phyloP scores from a whole-genome alignment of 495 filamentous ascomycete genomes.

The Tuber borchii region DNA sequence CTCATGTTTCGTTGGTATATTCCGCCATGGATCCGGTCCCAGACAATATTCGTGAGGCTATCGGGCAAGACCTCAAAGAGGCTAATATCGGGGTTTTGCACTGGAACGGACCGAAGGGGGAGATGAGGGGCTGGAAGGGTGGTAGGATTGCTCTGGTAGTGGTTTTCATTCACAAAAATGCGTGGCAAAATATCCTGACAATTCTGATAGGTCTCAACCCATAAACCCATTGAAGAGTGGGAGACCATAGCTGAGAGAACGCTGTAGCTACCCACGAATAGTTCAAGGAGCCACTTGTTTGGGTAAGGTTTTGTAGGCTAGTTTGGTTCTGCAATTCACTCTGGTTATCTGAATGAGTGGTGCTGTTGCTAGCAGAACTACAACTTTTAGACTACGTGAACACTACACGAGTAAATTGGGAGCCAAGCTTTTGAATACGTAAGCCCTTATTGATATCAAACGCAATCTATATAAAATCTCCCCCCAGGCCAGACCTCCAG shows the following conservation, averaged over 20 bases:
- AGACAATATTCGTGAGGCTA: constrained; percentile 11
- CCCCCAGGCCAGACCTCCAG: neutral
- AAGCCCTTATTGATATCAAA: neutral
- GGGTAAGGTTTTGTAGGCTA: neutral
- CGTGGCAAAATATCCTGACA: neutral
- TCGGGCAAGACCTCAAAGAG: constrained; percentile 23
- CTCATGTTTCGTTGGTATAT: constrained; percentile 39
- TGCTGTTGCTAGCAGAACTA: neutral
- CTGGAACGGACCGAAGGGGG: neutral
- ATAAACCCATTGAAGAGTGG: constrained; percentile 24
- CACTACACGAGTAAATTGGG: neutral
- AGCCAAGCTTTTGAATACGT: neutral
- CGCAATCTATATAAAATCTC: neutral
- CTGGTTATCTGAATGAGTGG: neutral
- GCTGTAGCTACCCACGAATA: constrained; percentile 6
- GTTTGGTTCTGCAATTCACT: neutral
- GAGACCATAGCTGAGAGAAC: constrained; percentile 15
- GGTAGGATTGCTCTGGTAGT: constrained; percentile 32
- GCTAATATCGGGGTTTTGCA: constrained; percentile 20
- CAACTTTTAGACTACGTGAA: neutral
- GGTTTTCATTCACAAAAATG: neutral
- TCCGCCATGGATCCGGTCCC: constrained; percentile 22
- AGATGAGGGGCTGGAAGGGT: constrained; percentile 31
- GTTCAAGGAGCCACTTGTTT: neutral
- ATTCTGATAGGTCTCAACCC: constrained; percentile 18